These are phyloP conservation scores for Suillus subalutaceus DNA, from an alignment of 768 basidiomycete genomes.

Conservation along the genomic window DNA sequence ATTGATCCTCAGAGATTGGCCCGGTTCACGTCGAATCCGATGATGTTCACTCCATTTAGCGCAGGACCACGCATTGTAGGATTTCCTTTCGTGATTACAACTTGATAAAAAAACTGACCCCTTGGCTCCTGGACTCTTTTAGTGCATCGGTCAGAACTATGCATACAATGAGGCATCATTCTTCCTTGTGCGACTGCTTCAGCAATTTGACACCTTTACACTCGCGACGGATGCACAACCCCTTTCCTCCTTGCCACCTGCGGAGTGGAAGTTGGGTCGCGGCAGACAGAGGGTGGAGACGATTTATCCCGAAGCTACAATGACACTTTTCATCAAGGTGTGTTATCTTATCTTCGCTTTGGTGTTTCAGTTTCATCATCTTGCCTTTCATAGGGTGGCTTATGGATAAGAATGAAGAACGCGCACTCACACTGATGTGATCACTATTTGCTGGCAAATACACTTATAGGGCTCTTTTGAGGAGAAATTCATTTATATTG, in stretches of 20 bases:
- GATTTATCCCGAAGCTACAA: constrained; percentile 62
- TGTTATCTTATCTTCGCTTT: constrained; percentile 15
- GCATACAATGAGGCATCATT: constrained; percentile 79
- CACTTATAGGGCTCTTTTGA: background rate
- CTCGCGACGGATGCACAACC: constrained; percentile 67
- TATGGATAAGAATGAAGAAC: constrained; percentile 57
- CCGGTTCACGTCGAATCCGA: constrained; percentile 57
- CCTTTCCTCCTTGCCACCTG: constrained; percentile 59
- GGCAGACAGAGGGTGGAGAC: constrained; percentile 58
- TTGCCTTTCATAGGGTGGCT: constrained; percentile 46
- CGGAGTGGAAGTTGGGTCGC: constrained; percentile 48
- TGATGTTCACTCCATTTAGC: constrained; percentile 76
- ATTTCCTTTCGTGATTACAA: background rate
- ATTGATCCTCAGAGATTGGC: constrained; percentile 57
- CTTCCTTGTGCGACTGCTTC: constrained; percentile 68
- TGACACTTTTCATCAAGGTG: constrained; percentile 72
- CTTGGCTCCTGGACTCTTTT: constrained; percentile 14
- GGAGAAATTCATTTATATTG: constrained; percentile 18
- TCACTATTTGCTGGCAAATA: background rate
- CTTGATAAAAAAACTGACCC: background rate
- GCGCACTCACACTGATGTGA: constrained; percentile 17
- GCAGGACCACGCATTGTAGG: constrained; percentile 62
- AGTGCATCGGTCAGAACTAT: constrained; percentile 77
- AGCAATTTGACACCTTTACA: constrained; percentile 61
- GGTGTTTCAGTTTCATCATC: constrained; percentile 10